Base-by-base conservation (phyloP, 2,329 filamentous ascomycete species). In the Cladosporium phlei region DNA sequence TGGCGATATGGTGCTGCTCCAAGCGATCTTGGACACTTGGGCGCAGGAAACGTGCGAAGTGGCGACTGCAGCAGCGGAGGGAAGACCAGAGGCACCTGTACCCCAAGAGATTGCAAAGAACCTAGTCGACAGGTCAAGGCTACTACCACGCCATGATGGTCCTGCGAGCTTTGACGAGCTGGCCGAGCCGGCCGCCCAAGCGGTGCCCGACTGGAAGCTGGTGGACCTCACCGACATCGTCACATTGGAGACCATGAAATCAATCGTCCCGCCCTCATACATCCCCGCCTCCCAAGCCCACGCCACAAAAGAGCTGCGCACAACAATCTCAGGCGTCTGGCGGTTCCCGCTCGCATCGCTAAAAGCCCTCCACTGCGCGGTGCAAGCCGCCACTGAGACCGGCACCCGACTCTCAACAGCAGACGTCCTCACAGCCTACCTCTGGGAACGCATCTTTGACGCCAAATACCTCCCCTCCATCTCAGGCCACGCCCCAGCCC, bases 351-450 rank as follows among this genome's bases (percentile, higher is more conserved):
- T n/a, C 4, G 27, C 21, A n/a, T 12, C 30, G 7, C 25, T 39
- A 12, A 34, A 42, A 28, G 33, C 33, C n/a, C 22, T 47, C 6
- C 16, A 33, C n/a, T 5, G 38, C n/a, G 34, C 10, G 12, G 22
- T 30, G 10, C 28, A 30, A 14, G 28, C 3, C 5, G 9, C 12
- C 11, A n/a, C 28, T 3, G 20, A 22, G 35, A 17, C 25, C 19
- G 12, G 28, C 28, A 30, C 28, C 5, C 28, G 25, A 11, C 34
- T 47, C 16, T 38, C 42, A 3, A 35, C 20, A 2, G 42, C 47
- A 14, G 30, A 50, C 24, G 35, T 45, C 5, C 24, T 50, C 8
- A 50, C 37, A 9, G 42, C 47, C 8, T 50, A 39, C 34, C 22
- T 50, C 16, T 47, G 47, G 47, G 11, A 33, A 19, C 33, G 35